Evolutionary conservation across 2,329 filamentous ascomycete species (phyloP), one percentile per base, ranked within the genome.

Genomic region (Fusarium albosuccineum): DNA sequence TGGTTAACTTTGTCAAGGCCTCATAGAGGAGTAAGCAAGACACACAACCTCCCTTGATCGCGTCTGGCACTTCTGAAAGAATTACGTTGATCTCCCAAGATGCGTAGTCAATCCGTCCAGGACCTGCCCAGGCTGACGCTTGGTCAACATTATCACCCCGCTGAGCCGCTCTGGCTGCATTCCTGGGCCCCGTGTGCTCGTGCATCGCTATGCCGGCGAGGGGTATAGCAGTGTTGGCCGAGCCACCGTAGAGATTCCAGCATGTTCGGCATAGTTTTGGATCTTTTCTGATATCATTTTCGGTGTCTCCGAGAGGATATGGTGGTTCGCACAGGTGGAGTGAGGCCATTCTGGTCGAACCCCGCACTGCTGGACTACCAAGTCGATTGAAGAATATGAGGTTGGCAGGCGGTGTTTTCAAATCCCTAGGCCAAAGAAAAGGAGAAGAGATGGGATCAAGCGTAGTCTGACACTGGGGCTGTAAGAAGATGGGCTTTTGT

Each of bases 241-340:
- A 68, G 2, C 69, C 67, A 4, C 48, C 45, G 2, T 62, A 72
- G 4, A 72, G 53, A 39, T 72, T 72, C 61, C 63, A 67, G 36
- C 70, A 72, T 36, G 49, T 60, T 2, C 52, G 42, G 3, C 70
- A 72, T 3, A 60, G 16, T n/a, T 37, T 57, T 5, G 60, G 56
- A 17, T 72, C 57, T 2, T 13, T 49, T 11, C 60, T 54, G 1
- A 72, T 68, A 5, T 70, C 61, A 13, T 65, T 48, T 9, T 70
- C 60, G 2, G 44, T 42, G 8, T 67, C 49, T 1, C 68, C 68
- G 0, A 16, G 22, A 2, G 68, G 68, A 13, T 59, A 60, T 5
- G 68, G 68, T 4, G 34, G 26, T 11, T 34, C 17, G 14, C 27
- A 16, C 1, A 70, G 67, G 33, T 56, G 39, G 5, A 70, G 34